Conservation (phyloP, 1,139 yeast genomes). For the Yamadazyma songkhlaensis region DNA sequence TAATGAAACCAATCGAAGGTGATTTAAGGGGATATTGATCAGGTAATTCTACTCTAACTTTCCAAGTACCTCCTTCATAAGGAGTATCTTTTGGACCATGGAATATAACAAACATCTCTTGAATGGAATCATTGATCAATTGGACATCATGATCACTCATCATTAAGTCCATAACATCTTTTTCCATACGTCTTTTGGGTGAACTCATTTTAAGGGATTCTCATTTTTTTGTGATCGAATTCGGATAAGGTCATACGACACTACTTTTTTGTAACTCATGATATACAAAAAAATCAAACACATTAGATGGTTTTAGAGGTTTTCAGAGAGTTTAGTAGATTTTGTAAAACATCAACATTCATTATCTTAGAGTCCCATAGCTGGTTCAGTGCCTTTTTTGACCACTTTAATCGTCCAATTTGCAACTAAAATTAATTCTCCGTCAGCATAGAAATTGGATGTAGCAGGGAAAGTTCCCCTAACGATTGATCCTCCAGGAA, state of each 20-base stretch:
- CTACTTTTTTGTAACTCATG: not conserved
- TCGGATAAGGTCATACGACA: conserved; percentile 10
- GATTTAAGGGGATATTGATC: conserved; percentile 95
- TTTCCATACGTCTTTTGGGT: conserved; percentile 87
- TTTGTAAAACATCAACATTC: no score
- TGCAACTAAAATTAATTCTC: conserved; percentile 21
- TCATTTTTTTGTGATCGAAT: conserved; percentile 3
- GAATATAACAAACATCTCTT: conserved; percentile 83
- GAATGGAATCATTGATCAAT: conserved; percentile 83
- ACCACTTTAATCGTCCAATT: conserved; percentile 29
- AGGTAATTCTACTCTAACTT: conserved; percentile 88
- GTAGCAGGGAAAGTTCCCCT: conserved; percentile 33
- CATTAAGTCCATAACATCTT: conserved; percentile 95
- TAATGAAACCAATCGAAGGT: conserved; percentile 92
- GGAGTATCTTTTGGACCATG: conserved; percentile 89
- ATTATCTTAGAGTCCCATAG: conserved; percentile 10
- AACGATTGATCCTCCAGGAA: conserved; percentile 34
- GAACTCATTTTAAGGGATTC: conserved; percentile 44
- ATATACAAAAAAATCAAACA: not conserved
- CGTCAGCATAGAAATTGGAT: conserved; percentile 27
- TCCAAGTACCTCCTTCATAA: conserved; percentile 89
- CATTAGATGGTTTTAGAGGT: no score
- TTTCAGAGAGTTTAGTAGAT: no score
- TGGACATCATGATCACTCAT: conserved; percentile 94
- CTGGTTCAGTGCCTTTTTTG: conserved; percentile 23